phyloP scores from a whole-genome alignment of 257 asterid species.

The Solanum pinnatisectum region DNA sequence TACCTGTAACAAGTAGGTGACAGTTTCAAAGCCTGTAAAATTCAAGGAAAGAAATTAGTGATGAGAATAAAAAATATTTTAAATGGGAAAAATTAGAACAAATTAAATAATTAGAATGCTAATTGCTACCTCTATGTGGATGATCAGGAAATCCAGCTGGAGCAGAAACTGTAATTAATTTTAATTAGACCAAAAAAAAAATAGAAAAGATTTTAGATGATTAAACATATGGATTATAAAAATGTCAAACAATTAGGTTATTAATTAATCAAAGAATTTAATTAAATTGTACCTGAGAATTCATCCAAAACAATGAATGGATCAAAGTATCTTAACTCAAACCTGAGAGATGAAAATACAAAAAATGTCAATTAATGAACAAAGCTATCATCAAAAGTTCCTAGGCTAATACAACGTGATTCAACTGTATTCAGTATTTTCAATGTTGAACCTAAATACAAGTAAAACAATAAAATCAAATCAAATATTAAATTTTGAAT shows the following conservation, averaged over 20 bases:
- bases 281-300: conserved; percentile 48
- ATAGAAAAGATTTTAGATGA: not conserved
- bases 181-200: not conserved
- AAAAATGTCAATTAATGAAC: not conserved
- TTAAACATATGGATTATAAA: not conserved
- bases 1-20: conserved; percentile 92
- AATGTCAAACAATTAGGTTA: not conserved
- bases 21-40: conserved; percentile 83
- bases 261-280: not conserved
- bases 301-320: conserved; percentile 87
- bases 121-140: conserved; percentile 76
- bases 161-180: conserved; percentile 54
- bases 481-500: no score
- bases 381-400: not conserved
- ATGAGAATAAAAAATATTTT: not conserved
- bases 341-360: conserved; percentile 19
- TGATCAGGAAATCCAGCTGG: conserved; percentile 99
- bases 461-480: no score
- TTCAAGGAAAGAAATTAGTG: not conserved
- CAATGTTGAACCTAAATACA: no score
- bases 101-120: not conserved
- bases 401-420: no score
- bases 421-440: no score
- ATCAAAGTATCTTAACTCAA: conserved; percentile 66
- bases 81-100: not conserved